Percentiles rank a stretch among this genome's conserved stretches.
These are phyloP conservation scores for Lasiodiplodia hormozganensis DNA, from an alignment of 2,329 filamentous ascomycete species.

Conservation along the genomic window DNA sequence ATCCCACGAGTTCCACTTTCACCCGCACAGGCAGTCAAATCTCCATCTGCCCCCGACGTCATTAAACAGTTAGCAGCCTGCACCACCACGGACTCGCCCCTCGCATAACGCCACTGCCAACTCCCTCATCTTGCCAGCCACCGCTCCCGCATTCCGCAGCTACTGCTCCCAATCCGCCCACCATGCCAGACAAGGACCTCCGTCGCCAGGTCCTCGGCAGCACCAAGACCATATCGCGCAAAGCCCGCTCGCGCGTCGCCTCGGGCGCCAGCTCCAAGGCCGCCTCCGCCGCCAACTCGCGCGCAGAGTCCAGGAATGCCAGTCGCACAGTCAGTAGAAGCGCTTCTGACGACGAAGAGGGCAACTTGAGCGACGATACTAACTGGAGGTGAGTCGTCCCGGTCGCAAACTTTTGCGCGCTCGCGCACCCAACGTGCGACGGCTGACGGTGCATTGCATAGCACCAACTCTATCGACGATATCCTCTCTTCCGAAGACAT, in stretches of 20 bases:
- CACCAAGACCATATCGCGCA: constrained; percentile 75
- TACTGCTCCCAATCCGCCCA: constrained; percentile 1
- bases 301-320: constrained; percentile 59
- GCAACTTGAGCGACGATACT: constrained; percentile 65
- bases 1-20: constrained; percentile 9
- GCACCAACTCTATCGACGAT: constrained; percentile 72
- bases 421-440: background rate
- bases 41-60: constrained; percentile 26
- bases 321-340: constrained; percentile 64
- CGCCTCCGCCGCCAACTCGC: constrained; percentile 64
- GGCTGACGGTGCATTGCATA: constrained; percentile 37
- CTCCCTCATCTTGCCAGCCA: background rate
- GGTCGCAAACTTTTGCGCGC: background rate
- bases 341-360: constrained; percentile 69
- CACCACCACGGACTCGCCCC: background rate
- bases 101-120: background rate
- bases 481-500: constrained; percentile 62
- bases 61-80: constrained; percentile 7
- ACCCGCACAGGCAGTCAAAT: constrained; percentile 4
- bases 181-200: constrained; percentile 63
- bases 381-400: constrained; percentile 57
- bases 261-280: constrained; percentile 66
- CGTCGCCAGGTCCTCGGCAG: constrained; percentile 74
- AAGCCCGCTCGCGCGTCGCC: constrained; percentile 64
- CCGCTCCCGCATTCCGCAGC: background rate